These are phyloP conservation scores for Globisporangium irregulare DNA, from an alignment of 352 stramenopile genomes.

Conservation along the genomic window DNA sequence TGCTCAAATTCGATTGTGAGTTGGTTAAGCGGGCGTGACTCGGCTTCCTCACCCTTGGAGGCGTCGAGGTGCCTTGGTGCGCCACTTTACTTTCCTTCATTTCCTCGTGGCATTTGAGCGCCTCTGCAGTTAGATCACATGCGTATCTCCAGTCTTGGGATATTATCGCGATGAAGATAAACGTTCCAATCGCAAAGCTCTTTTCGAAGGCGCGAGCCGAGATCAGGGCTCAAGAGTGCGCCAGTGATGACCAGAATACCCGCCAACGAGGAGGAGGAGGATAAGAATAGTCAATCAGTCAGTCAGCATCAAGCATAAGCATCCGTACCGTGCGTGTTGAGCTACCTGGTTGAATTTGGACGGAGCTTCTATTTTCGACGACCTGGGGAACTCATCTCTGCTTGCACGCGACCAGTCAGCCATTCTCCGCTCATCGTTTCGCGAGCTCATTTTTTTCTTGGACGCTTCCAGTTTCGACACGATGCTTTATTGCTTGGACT, in stretches of 20 bases:
- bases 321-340: background rate
- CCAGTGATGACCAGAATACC: background rate
- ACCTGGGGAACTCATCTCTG: background rate
- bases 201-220: background rate
- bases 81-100: background rate
- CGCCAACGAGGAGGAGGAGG: background rate
- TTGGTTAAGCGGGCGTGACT: background rate
- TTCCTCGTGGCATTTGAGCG: background rate
- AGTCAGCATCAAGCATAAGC: background rate
- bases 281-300: background rate
- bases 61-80: background rate
- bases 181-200: background rate
- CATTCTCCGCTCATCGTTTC: too few relatives aligned
- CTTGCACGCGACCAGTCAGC: background rate
- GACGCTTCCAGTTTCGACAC: background rate
- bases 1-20: conserved; percentile 25
- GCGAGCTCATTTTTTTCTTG: background rate
- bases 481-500: background rate
- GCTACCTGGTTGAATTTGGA: background rate
- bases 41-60: background rate
- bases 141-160: background rate
- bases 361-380: background rate
- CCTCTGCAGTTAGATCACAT: background rate
- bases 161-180: background rate
- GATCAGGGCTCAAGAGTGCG: background rate